Percentiles rank a stretch among this genome's conserved stretches.
phyloP scores from a whole-genome alignment of 495 filamentous ascomycete genomes.

The Lentithecium fluviatile region DNA sequence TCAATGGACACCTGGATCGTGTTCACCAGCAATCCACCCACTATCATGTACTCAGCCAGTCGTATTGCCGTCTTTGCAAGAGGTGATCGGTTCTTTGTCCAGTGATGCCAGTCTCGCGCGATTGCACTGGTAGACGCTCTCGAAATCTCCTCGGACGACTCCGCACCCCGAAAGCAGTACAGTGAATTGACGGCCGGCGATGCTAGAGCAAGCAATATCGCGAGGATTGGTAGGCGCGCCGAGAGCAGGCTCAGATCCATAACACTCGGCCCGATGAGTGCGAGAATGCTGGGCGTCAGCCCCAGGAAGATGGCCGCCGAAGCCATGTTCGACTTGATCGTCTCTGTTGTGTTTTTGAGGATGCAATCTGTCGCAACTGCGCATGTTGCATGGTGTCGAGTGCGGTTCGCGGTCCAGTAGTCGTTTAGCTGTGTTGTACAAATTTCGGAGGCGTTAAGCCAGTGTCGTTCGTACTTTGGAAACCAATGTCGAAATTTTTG shows the following conservation, averaged over 20 bases:
- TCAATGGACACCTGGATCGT: neutral
- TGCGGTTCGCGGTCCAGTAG: neutral
- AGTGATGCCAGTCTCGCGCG: neutral
- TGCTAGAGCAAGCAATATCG: neutral
- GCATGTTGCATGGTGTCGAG: neutral
- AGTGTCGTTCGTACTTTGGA: neutral
- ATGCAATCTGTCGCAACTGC: neutral
- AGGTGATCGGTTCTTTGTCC: neutral
- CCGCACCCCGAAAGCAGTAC: neutral
- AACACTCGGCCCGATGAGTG: neutral
- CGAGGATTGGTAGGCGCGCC: neutral
- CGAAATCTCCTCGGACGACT: neutral
- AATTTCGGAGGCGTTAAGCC: neutral
- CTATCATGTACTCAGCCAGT: neutral
- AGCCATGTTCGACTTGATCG: neutral
- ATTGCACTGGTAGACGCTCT: neutral
- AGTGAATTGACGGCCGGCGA: neutral
- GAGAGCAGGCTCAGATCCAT: neutral
- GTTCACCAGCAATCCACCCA: neutral
- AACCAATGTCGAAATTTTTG: neutral
- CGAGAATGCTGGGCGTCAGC: neutral
- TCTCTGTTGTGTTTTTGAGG: neutral
- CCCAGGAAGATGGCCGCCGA: neutral
- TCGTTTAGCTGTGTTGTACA: neutral
- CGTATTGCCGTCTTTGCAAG: neutral